Percentiles rank a stretch among this genome's conserved stretches.
Evolutionary conservation across 306 rosid genomes (phyloP).

Genomic region (Glycine soja): DNA sequence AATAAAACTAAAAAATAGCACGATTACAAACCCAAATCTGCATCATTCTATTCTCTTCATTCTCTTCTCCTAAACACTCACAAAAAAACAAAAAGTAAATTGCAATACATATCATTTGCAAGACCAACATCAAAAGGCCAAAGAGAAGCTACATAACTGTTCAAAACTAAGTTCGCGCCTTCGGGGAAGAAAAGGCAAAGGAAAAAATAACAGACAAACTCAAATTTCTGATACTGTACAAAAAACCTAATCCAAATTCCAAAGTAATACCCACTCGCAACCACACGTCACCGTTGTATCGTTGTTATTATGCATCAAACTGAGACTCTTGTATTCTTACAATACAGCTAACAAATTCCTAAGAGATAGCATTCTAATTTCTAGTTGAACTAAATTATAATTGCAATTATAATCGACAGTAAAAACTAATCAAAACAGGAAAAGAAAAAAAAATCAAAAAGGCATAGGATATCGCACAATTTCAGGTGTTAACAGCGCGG

Average conservation of each 20-base stretch:
- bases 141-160: not conserved
- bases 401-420: not conserved
- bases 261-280: not conserved
- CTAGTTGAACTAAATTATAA: not conserved
- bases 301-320: slow-evolving; percentile 2
- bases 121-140: not conserved
- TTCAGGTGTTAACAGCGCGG: too few species aligned
- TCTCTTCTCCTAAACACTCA: slow-evolving; percentile 24
- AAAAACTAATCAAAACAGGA: not conserved
- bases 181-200: not conserved
- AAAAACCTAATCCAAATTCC: not conserved
- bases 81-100: not conserved
- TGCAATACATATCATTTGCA: not conserved
- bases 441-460: not conserved
- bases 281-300: not conserved
- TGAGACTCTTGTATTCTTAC: not conserved
- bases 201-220: slow-evolving; percentile 20
- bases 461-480: not conserved
- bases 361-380: not conserved
- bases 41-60: not conserved
- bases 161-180: not conserved
- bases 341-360: not conserved
- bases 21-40: slow-evolving; percentile 17
- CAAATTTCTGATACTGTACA: slow-evolving; percentile 19
- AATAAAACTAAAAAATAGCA: not conserved